These are phyloP conservation scores for Guillardia theta DNA, from an alignment of 78 protist species.

Conservation along the genomic window DNA sequence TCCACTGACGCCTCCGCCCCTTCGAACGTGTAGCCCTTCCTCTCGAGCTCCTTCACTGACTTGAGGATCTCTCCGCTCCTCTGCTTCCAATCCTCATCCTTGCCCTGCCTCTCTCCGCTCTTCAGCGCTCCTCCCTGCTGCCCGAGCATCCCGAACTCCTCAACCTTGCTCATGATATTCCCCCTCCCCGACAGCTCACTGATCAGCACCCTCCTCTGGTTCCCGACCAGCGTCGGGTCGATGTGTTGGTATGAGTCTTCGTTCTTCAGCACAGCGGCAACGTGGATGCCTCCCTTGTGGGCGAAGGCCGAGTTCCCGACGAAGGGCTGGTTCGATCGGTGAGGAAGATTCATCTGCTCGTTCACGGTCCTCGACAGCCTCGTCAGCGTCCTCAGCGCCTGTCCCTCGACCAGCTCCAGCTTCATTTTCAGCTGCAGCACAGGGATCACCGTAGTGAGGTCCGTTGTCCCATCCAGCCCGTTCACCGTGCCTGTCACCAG, in stretches of 20 bases:
- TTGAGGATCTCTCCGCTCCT: background rate
- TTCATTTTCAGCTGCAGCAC: background rate
- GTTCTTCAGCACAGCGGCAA: constrained; percentile 21
- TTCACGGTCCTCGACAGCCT: background rate
- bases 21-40: constrained; percentile 25
- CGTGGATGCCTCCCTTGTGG: constrained; percentile 1
- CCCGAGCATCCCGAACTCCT: constrained; percentile 29
- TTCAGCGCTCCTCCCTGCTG: background rate
- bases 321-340: background rate
- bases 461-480: background rate
- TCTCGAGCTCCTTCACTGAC: constrained; percentile 10
- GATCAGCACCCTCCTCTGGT: constrained; percentile 15
- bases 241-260: constrained; percentile 26
- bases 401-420: background rate
- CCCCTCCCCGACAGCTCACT: background rate
- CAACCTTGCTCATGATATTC: constrained; percentile 27
- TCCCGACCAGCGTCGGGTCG: background rate
- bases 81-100: background rate
- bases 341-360: background rate
- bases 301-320: constrained; percentile 14
- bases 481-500: background rate
- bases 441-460: background rate
- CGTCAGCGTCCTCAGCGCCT: background rate
- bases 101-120: background rate
- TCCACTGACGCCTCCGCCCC: constrained; percentile 18